Base-by-base conservation (phyloP, 225 moss, liverwort and hornwort species). In the Bryoerythrophyllum caledonicum region DNA sequence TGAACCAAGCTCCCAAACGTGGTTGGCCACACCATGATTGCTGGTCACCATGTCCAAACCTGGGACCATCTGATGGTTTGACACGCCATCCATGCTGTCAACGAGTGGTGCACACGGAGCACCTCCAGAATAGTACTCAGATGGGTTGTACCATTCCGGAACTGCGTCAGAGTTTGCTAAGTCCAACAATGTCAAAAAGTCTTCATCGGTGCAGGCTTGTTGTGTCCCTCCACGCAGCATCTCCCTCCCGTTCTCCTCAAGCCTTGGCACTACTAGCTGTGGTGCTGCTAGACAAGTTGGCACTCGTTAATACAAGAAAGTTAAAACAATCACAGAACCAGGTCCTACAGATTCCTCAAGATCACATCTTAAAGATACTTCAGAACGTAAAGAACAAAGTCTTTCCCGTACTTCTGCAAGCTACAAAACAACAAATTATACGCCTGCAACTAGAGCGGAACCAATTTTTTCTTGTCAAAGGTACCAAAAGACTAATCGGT, bases 121-220 rank as follows among this genome's bases (percentile, higher is more conserved):
- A 60, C 74, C 82, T 72, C 77, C 82, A 64, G 82, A 80, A 72
- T 64, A 85, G 74, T 82, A 87, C 41, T 87, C 87, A 19, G 82
- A 73, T n/a, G 82, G 80, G 52, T 58, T 69, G 60, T 85, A 87
- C 87, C 87, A 87, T 25, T 80, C 87, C 59, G 84, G 87, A 58
- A 87, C 77, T 60, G 84, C 21, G 46, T 84, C 87, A 73, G 87
- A 63, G 56, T 77, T 85, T 69, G 87, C 75, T 64, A 87, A 80
- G 80, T 87, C 87, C 71, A 87, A 74, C 80, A 87, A 67, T 12
- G 87, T 82, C 80, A 87, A 74, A 69, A 87, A 87, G 60, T 87
- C 87, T 60, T 89, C 83, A 69, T 86, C 83, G 43, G 74, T 81
- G 81, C 83, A 89, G 72, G 67, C 79, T 78, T 83, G 83, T 60